phyloP scores from a whole-genome alignment of 2,329 filamentous ascomycete genomes.

The Aureobasidium sp. region DNA sequence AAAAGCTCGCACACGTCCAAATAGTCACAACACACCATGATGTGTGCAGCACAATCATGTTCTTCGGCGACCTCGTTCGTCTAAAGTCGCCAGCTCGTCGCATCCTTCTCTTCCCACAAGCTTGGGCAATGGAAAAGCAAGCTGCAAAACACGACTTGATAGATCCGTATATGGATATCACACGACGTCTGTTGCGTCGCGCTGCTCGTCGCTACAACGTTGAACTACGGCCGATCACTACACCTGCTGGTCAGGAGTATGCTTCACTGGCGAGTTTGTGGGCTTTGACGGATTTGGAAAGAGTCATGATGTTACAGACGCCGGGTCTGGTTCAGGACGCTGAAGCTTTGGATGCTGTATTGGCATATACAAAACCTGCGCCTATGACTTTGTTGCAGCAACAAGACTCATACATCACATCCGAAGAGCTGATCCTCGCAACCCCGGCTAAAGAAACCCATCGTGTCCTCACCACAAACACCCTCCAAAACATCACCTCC shows the following conservation, averaged over 20 bases:
- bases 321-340: constrained; percentile 54
- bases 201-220: constrained; percentile 53
- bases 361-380: constrained; percentile 41
- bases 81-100: constrained; percentile 50
- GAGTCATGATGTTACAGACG: constrained; percentile 48
- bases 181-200: constrained; percentile 46
- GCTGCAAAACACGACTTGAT: constrained; percentile 39
- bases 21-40: constrained; percentile 49
- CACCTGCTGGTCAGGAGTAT: constrained; percentile 31
- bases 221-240: constrained; percentile 44
- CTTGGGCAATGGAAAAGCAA: constrained; percentile 37
- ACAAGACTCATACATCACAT: background rate
- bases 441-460: constrained; percentile 29
- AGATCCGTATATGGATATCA: constrained; percentile 49
- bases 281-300: constrained; percentile 49
- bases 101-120: constrained; percentile 50
- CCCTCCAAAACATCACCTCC: constrained; percentile 23
- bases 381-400: constrained; percentile 34
- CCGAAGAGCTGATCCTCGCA: constrained; percentile 36
- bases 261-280: constrained; percentile 52
- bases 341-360: constrained; percentile 48
- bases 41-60: constrained; percentile 56
- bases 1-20: constrained; percentile 51
- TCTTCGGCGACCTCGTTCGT: constrained; percentile 50
- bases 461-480: constrained; percentile 22